These are phyloP conservation scores for Volvox carteri DNA, from an alignment of 163 green algal genomes.

Conservation along the genomic window DNA sequence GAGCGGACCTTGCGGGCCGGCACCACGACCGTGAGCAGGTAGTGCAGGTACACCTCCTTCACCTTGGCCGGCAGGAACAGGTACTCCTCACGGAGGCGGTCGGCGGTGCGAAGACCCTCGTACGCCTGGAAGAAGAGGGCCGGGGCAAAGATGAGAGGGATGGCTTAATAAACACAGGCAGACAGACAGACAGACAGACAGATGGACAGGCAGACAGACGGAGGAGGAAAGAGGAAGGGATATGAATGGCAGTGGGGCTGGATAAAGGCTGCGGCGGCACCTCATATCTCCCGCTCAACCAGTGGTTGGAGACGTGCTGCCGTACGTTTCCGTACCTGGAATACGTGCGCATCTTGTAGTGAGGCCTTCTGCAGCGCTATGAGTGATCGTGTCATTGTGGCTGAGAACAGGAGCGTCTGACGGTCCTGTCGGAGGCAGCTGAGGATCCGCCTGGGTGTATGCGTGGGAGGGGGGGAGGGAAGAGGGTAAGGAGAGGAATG, in stretches of 20 bases:
- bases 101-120: slow-evolving; percentile 85
- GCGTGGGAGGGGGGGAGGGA: too few relatives aligned
- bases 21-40: slow-evolving; percentile 76
- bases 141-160: too few relatives aligned
- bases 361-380: slow-evolving; percentile 78
- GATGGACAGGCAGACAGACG: not conserved
- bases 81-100: slow-evolving; percentile 89
- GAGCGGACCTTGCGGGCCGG: slow-evolving; percentile 60
- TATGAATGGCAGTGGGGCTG: too few relatives aligned
- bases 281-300: too few relatives aligned
- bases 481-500: not conserved
- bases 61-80: slow-evolving; percentile 91
- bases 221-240: not conserved
- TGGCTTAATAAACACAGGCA: too few relatives aligned
- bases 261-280: too few relatives aligned
- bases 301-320: not conserved
- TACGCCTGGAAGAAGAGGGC: slow-evolving; percentile 85
- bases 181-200: too few relatives aligned
- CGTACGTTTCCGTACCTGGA: slow-evolving; percentile 58
- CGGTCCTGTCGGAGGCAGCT: slow-evolving; percentile 64
- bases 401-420: slow-evolving; percentile 96
- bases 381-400: slow-evolving; percentile 89
- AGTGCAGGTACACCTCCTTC: slow-evolving; percentile 95
- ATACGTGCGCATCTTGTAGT: slow-evolving; percentile 72
- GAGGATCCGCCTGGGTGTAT: slow-evolving; percentile 47